Evolutionary conservation across 352 stramenopile species (phyloP), one percentile per base, ranked within the genome.

Genomic region (Halophytophthora batemanensis): DNA sequence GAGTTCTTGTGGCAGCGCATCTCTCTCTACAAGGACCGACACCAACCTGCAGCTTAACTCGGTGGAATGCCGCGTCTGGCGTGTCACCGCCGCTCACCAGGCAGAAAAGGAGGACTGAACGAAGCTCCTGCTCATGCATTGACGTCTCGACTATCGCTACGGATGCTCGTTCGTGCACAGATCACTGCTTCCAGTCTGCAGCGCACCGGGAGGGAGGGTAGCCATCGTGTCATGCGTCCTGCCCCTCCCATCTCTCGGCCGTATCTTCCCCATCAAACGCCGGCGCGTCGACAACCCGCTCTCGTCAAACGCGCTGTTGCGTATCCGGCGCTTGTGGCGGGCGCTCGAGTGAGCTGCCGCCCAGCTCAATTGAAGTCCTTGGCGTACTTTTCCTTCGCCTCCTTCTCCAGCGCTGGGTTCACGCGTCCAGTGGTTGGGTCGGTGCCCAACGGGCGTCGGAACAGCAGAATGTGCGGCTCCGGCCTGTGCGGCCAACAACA

Each of bases 401-500:
- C 80, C 33, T 91, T 90, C 59, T 98, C 87, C 51, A 99, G 82
- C 51, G 90, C 77, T 2, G 89, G 66, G 72, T 99, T 95, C 19
- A 99, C 84, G 31, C 76, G 82, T 33, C 96, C 96, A 35, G 92
- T 98, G 10, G 96, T 89, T 22, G 95, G 95, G 81, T 99, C 97
- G 15, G 96, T 99, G 49, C 97, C 97, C 8, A 99, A 77, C 14
- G 96, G 95, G 51, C 97, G 86, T 81, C 96, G 87, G 71, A 99
- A 99, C 48, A 99, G 79, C 67, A 99, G 87, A 80, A 99, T 99
- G 70, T 99, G 96, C 41, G 96, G 97, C 73, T 99, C 97, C 0
- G 97, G 97, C 48, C 96, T 97, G 55, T 31, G 25, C 25, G 25
- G 8, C 25, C 25, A 60, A 36, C 37, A 29, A 23, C 45, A 28